Conservation (phyloP, 1,139 yeast species). For the Ashbya aceris region DNA sequence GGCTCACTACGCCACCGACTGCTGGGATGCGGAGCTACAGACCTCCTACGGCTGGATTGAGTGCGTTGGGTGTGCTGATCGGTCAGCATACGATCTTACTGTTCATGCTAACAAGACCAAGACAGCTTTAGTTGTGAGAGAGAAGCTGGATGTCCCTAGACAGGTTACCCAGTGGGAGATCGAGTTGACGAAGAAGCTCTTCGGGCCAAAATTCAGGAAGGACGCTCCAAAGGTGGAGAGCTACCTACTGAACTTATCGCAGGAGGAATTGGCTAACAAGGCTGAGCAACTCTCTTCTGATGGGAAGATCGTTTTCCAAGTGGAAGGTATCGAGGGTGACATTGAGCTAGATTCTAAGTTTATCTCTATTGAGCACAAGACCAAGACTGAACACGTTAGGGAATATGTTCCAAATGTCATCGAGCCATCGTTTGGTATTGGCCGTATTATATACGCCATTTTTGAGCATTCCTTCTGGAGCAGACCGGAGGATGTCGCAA, state of each 20-base stretch:
- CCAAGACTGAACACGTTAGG: conserved; percentile 81
- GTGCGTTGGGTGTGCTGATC: conserved; percentile 99
- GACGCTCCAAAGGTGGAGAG: conserved; percentile 89
- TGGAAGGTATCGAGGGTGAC: conserved; percentile 51
- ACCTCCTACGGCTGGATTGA: conserved; percentile 98
- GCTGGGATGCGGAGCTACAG: conserved; percentile 98
- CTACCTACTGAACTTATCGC: conserved; percentile 67
- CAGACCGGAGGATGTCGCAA: conserved; percentile 84
- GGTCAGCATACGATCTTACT: conserved; percentile 94
- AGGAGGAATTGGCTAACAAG: conserved; percentile 76
- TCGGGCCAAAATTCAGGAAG: conserved; percentile 95
- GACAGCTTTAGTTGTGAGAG: conserved; percentile 90
- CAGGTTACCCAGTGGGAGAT: conserved; percentile 77
- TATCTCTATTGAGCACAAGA: conserved; percentile 66
- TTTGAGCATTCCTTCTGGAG: conserved; percentile 95
- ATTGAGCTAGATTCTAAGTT: conserved; percentile 67
- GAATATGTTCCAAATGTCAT: conserved; percentile 96
- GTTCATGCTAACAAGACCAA: conserved; percentile 94
- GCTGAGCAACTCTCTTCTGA: conserved; percentile 53
- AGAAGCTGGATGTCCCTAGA: conserved; percentile 74
- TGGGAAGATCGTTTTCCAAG: conserved; percentile 56
- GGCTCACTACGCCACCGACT: conserved; percentile 99
- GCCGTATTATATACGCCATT: conserved; percentile 87
- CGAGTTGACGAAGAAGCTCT: conserved; percentile 83
- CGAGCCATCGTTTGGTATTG: conserved; percentile 99